A percentile compares a stretch with the other conserved stretches of the same genome.
Conservation (phyloP, 139 green algal species). For the Micractinium sp. region DNA sequence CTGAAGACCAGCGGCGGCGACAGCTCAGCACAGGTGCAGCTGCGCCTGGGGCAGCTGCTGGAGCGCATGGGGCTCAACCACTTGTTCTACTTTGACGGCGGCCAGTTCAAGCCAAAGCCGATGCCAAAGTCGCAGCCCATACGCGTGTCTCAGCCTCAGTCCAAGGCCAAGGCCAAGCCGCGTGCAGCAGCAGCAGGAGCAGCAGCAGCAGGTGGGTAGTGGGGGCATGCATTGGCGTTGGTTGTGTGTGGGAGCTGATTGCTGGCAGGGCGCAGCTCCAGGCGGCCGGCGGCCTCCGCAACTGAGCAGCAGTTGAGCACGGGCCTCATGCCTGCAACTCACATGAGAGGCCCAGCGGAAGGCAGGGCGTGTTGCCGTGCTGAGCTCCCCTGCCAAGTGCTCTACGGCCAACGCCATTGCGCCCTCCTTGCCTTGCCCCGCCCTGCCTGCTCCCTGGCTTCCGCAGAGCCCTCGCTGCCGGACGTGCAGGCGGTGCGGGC, state of each 20-base stretch:
- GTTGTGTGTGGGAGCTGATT: background rate
- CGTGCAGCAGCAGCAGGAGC: background rate
- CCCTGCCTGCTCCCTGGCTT: too few species aligned
- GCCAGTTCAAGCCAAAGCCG: slow-evolving; percentile 15
- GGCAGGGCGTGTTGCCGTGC: background rate
- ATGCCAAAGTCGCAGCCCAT: background rate
- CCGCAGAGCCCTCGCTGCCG: background rate
- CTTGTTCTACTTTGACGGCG: slow-evolving; percentile 33
- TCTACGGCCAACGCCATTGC: too few species aligned
- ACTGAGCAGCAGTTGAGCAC: background rate
- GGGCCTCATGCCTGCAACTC: background rate
- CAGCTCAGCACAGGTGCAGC: background rate
- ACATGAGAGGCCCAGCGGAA: background rate
- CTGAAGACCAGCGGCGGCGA: slow-evolving; percentile 34
- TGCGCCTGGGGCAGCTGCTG: slow-evolving; percentile 1
- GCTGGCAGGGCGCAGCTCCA: background rate
- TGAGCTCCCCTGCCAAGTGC: too few species aligned
- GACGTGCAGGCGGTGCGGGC: slow-evolving; percentile 31
- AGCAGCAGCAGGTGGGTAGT: too few species aligned
- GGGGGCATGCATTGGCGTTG: background rate
- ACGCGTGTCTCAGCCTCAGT: background rate
- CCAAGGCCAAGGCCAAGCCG: background rate
- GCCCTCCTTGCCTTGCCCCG: too few species aligned
- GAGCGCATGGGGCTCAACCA: slow-evolving; percentile 4
- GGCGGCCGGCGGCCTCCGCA: too few species aligned